phyloP scores from a whole-genome alignment of 2,329 filamentous ascomycete genomes.

The Stagonosporopsis rhizophila region DNA sequence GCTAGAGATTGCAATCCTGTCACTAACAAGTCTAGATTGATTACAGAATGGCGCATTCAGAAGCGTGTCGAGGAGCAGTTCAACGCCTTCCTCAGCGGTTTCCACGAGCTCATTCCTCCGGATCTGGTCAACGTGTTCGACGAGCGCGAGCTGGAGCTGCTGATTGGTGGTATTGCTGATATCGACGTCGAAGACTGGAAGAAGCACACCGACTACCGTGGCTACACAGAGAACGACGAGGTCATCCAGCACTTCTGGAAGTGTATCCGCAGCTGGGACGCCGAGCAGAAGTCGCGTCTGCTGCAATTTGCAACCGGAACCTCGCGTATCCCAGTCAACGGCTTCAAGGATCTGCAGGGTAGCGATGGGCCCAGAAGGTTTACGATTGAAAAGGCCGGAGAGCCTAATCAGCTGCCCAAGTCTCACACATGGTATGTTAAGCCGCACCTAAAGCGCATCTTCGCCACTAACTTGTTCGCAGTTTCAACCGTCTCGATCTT shows the following conservation, averaged over 20 bases:
- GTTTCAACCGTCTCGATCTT: conserved; percentile 96
- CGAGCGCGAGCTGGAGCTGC: conserved; percentile 91
- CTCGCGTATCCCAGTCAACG: conserved; percentile 96
- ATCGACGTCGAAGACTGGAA: conserved; percentile 99
- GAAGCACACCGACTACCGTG: conserved; percentile 99
- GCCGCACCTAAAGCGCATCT: not conserved
- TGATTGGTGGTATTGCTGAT: conserved; percentile 99
- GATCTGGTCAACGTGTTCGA: conserved; percentile 99
- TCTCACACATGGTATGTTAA: conserved; percentile 90
- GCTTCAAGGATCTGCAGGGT: conserved; percentile 98
- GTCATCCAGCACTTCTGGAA: conserved; percentile 99
- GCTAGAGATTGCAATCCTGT: not conserved
- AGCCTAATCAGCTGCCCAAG: conserved; percentile 89
- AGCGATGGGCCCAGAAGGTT: conserved; percentile 95
- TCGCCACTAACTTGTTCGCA: conserved; percentile 48
- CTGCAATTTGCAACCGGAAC: conserved; percentile 98
- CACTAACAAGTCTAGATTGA: conserved; percentile 64
- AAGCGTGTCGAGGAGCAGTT: conserved; percentile 99
- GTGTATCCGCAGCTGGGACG: conserved; percentile 94
- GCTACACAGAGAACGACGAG: conserved; percentile 96
- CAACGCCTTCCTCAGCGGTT: conserved; percentile 95
- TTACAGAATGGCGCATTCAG: conserved; percentile 99
- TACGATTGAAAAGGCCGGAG: conserved; percentile 97
- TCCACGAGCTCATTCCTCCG: conserved; percentile 95
- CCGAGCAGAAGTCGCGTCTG: conserved; percentile 95